phyloP scores from a whole-genome alignment of 2,329 filamentous ascomycete species.

The Aquanectria penicillioides region DNA sequence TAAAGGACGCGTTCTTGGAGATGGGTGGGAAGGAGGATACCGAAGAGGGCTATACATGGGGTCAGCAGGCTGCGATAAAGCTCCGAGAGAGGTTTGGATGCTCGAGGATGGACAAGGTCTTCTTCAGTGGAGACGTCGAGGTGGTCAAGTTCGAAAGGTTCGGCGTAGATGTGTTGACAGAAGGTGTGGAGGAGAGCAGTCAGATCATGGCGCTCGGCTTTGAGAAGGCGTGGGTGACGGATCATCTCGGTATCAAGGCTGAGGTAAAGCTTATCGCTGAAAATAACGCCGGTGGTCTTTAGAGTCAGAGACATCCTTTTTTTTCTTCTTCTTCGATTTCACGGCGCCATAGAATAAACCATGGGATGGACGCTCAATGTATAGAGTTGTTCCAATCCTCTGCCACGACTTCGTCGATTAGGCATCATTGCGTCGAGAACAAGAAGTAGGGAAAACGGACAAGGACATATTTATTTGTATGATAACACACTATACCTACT shows the following conservation, averaged over 20 bases:
- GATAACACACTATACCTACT: too few species aligned
- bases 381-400: too few species aligned
- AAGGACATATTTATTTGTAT: too few species aligned
- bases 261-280: slow-evolving; percentile 19
- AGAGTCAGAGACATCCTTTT: not conserved
- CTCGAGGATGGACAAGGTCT: slow-evolving; percentile 64
- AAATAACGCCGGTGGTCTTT: slow-evolving; percentile 13
- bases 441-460: too few species aligned
- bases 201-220: slow-evolving; percentile 42
- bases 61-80: slow-evolving; percentile 58
- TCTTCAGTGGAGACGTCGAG: slow-evolving; percentile 52
- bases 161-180: slow-evolving; percentile 53
- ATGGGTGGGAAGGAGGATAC: slow-evolving; percentile 60
- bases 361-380: too few species aligned
- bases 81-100: slow-evolving; percentile 57
- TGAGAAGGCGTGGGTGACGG: slow-evolving; percentile 59
- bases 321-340: too few species aligned
- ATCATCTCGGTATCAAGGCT: slow-evolving; percentile 53
- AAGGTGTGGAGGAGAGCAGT: slow-evolving; percentile 44
- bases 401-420: too few species aligned
- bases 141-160: slow-evolving; percentile 54
- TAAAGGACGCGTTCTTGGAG: slow-evolving; percentile 63
- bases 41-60: slow-evolving; percentile 67
- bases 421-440: too few species aligned
- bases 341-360: too few species aligned